Evolutionary conservation across 805 yeast species (phyloP).

Genomic region (Clavispora fructus): DNA sequence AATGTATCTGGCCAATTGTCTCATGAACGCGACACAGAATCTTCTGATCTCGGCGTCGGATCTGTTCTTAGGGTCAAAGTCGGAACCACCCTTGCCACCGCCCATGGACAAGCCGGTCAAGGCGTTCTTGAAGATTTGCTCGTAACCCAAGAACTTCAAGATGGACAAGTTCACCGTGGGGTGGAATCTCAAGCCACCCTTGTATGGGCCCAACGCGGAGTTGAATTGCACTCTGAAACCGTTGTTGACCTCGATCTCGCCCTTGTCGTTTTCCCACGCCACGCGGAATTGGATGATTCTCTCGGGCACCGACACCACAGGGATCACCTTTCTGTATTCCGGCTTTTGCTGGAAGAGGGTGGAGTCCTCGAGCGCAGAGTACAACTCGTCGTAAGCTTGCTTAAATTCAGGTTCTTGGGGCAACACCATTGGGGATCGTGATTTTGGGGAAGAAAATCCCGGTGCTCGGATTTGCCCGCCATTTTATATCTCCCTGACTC

Average conservation of each 20-base stretch:
- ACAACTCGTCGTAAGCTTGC: constrained; percentile 95
- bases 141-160: constrained; percentile 94
- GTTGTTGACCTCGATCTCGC: constrained; percentile 86
- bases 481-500: background rate
- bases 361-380: constrained; percentile 83
- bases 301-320: constrained; percentile 92
- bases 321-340: constrained; percentile 79
- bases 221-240: constrained; percentile 99
- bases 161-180: constrained; percentile 94
- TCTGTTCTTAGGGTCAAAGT: constrained; percentile 95
- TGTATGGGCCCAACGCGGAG: constrained; percentile 98
- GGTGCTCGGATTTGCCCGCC: background rate
- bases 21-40: constrained; percentile 94
- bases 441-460: background rate
- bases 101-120: constrained; percentile 96
- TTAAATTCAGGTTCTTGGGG: constrained; percentile 97
- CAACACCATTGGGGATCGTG: constrained; percentile 51
- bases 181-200: constrained; percentile 98
- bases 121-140: constrained; percentile 97
- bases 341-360: constrained; percentile 87
- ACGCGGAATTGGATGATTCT: constrained; percentile 96
- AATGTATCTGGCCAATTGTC: constrained; percentile 91
- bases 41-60: constrained; percentile 92
- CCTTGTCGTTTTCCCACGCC: constrained; percentile 94
- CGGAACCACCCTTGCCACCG: constrained; percentile 99